phyloP scores from a whole-genome alignment of 352 stramenopile genomes.

The Albugo laibachii region DNA sequence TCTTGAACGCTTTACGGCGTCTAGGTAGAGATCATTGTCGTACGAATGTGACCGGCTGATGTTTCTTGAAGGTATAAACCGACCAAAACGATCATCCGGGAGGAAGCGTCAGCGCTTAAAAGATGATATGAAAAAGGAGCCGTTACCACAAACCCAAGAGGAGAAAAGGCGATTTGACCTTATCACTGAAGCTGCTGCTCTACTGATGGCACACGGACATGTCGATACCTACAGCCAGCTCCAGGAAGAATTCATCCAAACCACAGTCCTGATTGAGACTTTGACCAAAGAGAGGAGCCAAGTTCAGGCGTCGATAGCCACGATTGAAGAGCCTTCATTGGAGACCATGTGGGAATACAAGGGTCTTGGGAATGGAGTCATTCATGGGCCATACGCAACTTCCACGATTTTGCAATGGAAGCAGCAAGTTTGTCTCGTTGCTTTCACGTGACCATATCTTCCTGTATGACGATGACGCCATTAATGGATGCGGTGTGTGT shows the following conservation, averaged over 20 bases:
- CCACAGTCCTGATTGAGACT: conserved; percentile 25
- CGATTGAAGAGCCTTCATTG: not conserved
- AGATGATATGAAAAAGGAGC: conserved; percentile 9
- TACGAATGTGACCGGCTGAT: not conserved
- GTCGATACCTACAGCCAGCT: conserved; percentile 68
- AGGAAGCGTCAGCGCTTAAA: too few species aligned
- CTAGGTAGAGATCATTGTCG: conserved; percentile 13
- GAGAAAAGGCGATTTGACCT: conserved; percentile 66
- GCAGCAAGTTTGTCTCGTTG: conserved; percentile 22
- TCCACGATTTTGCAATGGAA: conserved; percentile 59
- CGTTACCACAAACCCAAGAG: conserved; percentile 21
- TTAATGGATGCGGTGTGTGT: not conserved
- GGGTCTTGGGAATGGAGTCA: conserved; percentile 26
- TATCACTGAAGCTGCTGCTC: conserved; percentile 61
- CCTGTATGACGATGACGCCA: too few species aligned
- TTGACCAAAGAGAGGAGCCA: conserved; percentile 3
- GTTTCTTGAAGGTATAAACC: too few species aligned
- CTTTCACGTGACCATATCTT: not conserved
- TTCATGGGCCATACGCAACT: conserved; percentile 56
- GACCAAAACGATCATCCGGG: too few species aligned
- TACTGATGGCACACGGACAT: conserved; percentile 50
- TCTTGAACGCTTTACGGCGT: conserved; percentile 51
- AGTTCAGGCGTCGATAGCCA: not conserved
- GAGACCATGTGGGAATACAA: conserved; percentile 70
- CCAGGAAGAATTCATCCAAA: conserved; percentile 62